Evolutionary conservation across 306 rosid genomes (phyloP), one percentile per base, ranked within the genome.

Genomic region (Medicago lupulina): DNA sequence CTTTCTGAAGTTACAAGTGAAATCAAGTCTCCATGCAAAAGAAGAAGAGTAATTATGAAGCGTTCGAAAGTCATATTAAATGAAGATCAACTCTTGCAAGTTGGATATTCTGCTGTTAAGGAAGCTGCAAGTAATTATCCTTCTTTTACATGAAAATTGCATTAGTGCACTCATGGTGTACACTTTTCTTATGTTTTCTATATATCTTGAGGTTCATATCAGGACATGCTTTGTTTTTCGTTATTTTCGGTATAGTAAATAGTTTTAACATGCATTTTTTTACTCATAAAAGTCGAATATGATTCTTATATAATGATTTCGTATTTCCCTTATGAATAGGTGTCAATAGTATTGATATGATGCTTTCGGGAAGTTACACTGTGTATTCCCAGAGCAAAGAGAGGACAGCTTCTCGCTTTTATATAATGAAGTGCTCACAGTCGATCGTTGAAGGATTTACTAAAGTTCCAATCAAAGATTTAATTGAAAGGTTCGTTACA

Each of bases 81-180:
- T 63, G 90, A 79, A 34, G 66, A 83, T 70, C 77, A 39, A 17
- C 75, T 81, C 61, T 87, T 60, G 74, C 87, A 88, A 77, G 67
- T 85, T 80, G 96, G 89, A 51, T 90, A 84, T 84, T 80, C 83
- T 75, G 90, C 93, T 75, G 84, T 88, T 44, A 79, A 78, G 81
- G 90, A 87, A 73, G 84, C 86, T 58, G 81, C 90, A 10, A 93
- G 97, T 90, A 80, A 61, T n/a, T n/a, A 69, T 72, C 62, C 17
- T 81, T 74, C 73, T 16, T 70, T 10, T 15, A 9, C 44, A 44
- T 38, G 43, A 38, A 57, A 39, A 74, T 79, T 43, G 7, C 10
- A 28, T 16, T 43, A 49, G 18, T 17, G 6, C 36, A 31, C 38
- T 34, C 44, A 40, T 40, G 12, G 9, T 40, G 11, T 8, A 40